Base-by-base conservation (phyloP, 2,329 filamentous ascomycete species). In the Alternaria arborescens region DNA sequence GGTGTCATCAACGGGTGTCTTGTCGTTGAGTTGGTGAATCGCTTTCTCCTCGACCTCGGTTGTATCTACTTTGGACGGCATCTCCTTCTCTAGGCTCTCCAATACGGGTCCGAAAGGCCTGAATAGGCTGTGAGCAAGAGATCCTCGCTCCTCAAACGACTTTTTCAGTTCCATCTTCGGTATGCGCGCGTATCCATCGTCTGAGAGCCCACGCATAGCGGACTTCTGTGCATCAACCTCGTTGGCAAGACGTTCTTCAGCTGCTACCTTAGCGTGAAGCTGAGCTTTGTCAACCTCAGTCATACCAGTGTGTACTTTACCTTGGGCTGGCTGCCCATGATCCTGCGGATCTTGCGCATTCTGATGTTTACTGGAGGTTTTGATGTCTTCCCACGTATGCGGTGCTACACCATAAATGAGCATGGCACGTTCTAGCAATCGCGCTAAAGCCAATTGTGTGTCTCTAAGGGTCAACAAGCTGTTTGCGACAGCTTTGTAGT, bases 51-150 rank as follows among this genome's bases (percentile, higher is more conserved):
- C 58, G 30, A 41, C 46, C 11, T 56, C 58, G 5, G 64, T 61
- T 38, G 40, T 58, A 43, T 61, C 59, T 10, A 36, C 42, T 34
- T 42, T 41, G 6, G n/a, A 51, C 28, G 64, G 53, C 4, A 22
- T 41, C 5, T 73, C 63, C 44, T 65, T 71, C 22, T 69, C 65
- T 46, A 78, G 50, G 38, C 63, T 73, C 12, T 71, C 67, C 8
- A 78, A 22, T 12, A 70, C 70, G 18, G 66, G 58, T 3, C 63
- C 66, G 54, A 78, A 77, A 0, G 75, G 75, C 44, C 75, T 65
- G 54, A 75, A 77, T 11, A 74, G 60, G 48, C 75, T 77, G 40
- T 77, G 64, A 4, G 67, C 64, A 22, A 78, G 63, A 14, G 72
- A 71, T 34, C 51, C 69, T 12, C 59, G 67, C 38, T 67, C 66